phyloP scores from a whole-genome alignment of 2,329 filamentous ascomycete genomes.

The Fusarium succisae region DNA sequence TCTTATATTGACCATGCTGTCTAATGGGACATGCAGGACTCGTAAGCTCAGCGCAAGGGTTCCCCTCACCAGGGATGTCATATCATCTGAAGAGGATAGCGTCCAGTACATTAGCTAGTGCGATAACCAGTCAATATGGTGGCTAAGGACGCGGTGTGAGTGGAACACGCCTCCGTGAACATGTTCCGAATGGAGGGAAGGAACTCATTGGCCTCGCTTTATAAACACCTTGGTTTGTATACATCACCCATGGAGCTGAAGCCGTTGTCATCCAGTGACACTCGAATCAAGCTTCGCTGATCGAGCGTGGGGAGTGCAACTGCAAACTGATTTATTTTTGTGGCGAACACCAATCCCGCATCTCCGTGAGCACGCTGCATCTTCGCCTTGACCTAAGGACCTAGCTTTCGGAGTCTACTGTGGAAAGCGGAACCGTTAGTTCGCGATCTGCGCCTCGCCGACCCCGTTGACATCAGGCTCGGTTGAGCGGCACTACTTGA shows the following conservation, averaged over 20 bases:
- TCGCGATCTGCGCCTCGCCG: accelerated
- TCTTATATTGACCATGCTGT: background rate
- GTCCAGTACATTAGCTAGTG: background rate
- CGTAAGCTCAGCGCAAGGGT: background rate
- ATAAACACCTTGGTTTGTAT: accelerated
- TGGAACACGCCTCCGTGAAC: background rate
- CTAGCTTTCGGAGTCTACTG: background rate
- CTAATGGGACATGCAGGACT: background rate
- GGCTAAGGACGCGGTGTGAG: accelerated
- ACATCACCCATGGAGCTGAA: accelerated
- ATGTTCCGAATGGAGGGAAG: background rate
- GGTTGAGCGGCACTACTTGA: too few species aligned
- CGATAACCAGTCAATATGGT: background rate
- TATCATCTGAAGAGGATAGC: background rate
- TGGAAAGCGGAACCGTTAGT: background rate
- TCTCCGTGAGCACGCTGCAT: too few species aligned
- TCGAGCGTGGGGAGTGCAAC: too few species aligned
- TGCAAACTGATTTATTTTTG: too few species aligned
- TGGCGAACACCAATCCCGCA: too few species aligned
- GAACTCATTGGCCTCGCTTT: background rate
- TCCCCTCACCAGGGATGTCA: background rate
- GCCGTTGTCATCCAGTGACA: accelerated
- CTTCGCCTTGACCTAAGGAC: accelerated
- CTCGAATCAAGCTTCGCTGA: background rate
- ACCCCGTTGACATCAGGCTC: background rate